phyloP scores from a whole-genome alignment of 148 eudicot species.

The Silene latifolia region DNA sequence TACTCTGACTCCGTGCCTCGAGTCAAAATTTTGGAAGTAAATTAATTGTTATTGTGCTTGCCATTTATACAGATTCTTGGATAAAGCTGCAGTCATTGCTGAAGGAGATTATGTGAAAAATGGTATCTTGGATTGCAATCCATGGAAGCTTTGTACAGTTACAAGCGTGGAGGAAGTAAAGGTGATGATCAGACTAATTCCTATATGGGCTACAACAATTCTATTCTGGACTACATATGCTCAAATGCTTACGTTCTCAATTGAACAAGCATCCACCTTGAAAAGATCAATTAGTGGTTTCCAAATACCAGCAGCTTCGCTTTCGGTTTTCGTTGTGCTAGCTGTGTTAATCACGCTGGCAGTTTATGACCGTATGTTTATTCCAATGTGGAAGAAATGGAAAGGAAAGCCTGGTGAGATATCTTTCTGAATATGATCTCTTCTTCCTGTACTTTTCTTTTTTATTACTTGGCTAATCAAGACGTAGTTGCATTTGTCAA shows the following conservation, averaged over 20 bases:
- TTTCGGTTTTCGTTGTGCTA: conserved; percentile 56
- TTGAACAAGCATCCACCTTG: conserved; percentile 71
- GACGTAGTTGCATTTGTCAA: no score
- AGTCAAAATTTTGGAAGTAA: neutral
- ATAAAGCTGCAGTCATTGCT: conserved; percentile 69
- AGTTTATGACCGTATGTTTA: conserved; percentile 51
- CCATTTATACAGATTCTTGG: conserved; percentile 47
- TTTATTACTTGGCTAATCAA: neutral
- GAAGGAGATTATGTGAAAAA: conserved; percentile 45
- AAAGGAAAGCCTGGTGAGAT: conserved; percentile 51
- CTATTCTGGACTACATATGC: conserved; percentile 76
- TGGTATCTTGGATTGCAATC: conserved; percentile 34
- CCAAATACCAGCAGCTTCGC: conserved; percentile 63
- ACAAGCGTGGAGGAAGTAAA: conserved; percentile 76
- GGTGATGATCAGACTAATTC: conserved; percentile 52
- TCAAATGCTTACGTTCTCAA: conserved; percentile 74
- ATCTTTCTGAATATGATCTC: neutral
- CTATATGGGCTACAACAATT: conserved; percentile 78
- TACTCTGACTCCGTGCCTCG: neutral
- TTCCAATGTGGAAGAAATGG: conserved; percentile 54
- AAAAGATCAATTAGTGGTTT: conserved; percentile 45
- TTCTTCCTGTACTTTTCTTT: neutral
- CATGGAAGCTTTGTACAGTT: conserved; percentile 71
- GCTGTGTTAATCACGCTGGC: conserved; percentile 50
- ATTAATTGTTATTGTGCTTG: neutral